Base-by-base conservation (phyloP, 345 rosid species). In the Gossypium arboreum region DNA sequence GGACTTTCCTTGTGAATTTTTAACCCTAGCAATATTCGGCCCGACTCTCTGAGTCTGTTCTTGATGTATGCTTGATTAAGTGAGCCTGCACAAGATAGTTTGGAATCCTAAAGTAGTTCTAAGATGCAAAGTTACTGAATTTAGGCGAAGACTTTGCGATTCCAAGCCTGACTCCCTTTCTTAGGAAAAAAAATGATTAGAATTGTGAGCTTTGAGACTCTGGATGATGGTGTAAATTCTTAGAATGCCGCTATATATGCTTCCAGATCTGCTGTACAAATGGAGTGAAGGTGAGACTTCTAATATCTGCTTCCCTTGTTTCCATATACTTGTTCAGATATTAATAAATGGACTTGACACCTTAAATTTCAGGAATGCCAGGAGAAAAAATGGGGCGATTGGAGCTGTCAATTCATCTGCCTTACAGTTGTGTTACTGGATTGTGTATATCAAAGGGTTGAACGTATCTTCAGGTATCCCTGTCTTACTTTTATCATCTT, bases 381-480 rank as follows among this genome's bases (percentile, higher is more conserved):
- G 66, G n/a, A 27, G 59, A 47, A 12, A 12, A 52, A 65, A 29
- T 59, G 71, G 71, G 56, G 55, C 20, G 25, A 61, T 39, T 59
- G 54, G 72, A 45, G 55, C 43, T 70, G 27, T 43, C 63, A 41
- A 24, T 68, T 66, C 71, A 24, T 74, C 59, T 61, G 24, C 68
- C 63, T 18, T 48, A 27, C 18, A 39, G 2, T 71, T 73, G 34
- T 58, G 76, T 73, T 12, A 34, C 74, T 60, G 67, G 56, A 73
- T 52, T 20, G 72, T 71, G 63, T 65, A 64, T 70, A 54, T 72
- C 78, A 57, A 50, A 73, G 68, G 71, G 65, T 57, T 65, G 72
- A 51, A 79, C 25, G 17, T 47, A 73, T 66, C 59, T 63, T 68
- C 77, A 73, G 87, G 87, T 84, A 81, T 47, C 55, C 56, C 16